phyloP scores from a whole-genome alignment of 768 basidiomycete genomes.

The Macrolepiota albuminosa region DNA sequence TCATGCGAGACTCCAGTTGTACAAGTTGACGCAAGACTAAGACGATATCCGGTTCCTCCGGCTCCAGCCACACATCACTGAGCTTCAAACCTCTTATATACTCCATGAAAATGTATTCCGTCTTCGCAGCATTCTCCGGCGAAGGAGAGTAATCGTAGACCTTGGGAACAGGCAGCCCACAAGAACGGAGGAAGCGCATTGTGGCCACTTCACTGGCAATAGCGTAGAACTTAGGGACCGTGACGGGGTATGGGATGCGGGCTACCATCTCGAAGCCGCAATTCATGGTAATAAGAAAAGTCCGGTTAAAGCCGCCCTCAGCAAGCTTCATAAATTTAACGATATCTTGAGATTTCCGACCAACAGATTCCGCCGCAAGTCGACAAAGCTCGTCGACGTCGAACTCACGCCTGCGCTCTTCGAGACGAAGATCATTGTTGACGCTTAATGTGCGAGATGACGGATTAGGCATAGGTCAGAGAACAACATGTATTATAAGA shows the following conservation, averaged over 20 bases:
- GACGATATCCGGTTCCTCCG: neutral
- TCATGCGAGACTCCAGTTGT: neutral
- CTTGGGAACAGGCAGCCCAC: neutral
- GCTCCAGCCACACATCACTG: no score
- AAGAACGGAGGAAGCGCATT: neutral
- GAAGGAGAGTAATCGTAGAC: neutral
- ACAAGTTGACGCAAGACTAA: neutral
- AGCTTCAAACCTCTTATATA: no score
- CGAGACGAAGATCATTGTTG: neutral
- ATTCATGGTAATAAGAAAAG: neutral
- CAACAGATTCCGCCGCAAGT: neutral
- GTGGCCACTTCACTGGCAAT: neutral
- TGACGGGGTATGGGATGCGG: neutral
- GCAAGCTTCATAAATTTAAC: neutral
- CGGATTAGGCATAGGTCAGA: neutral
- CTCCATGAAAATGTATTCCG: no score
- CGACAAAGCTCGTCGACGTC: neutral
- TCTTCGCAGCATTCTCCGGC: neutral
- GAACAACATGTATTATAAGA: neutral
- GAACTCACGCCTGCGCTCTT: neutral
- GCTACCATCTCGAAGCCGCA: neutral
- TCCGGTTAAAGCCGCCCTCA: no score
- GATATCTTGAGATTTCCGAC: neutral
- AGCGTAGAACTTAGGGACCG: neutral
- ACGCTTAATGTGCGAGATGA: neutral